Percentiles rank a stretch among this genome's conserved stretches.
phyloP scores from a whole-genome alignment of 1,284 basidiomycete genomes.

The Cryptococcus jaspeensis region DNA sequence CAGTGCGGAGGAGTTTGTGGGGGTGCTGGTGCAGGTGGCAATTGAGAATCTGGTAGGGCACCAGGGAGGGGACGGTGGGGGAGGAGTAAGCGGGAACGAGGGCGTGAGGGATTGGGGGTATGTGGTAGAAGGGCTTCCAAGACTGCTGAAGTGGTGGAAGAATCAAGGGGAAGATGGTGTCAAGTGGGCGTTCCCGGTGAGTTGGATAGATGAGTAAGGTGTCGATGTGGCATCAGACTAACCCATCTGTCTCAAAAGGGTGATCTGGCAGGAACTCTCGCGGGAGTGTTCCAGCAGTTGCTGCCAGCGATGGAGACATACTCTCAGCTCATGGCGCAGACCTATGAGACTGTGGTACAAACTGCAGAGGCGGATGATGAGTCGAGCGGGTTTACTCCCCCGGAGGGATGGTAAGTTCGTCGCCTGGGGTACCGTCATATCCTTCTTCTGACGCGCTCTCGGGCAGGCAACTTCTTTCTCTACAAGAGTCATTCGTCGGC shows the following conservation, averaged over 20 bases:
- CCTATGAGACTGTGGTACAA: constrained; percentile 12
- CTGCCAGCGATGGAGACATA: constrained; percentile 15
- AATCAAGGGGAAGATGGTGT: constrained; percentile 16
- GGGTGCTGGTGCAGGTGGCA: constrained; percentile 8
- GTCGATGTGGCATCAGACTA: too few relatives aligned
- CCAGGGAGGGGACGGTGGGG: not conserved
- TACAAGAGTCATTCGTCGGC: constrained; percentile 31
- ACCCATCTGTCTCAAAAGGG: constrained; percentile 2
- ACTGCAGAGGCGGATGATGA: constrained; percentile 35
- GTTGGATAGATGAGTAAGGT: constrained; percentile 7
- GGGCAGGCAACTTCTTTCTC: constrained; percentile 23
- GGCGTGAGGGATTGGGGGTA: constrained; percentile 22
- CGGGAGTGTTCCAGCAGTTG: not conserved
- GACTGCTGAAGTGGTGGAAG: constrained; percentile 40
- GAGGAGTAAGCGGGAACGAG: constrained; percentile 2
- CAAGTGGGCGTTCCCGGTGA: constrained; percentile 37
- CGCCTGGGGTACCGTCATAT: too few relatives aligned
- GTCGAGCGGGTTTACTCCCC: constrained; percentile 27
- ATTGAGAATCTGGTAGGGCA: constrained; percentile 2
- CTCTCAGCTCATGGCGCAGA: constrained; percentile 13
- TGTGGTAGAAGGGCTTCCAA: constrained; percentile 32
- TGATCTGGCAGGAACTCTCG: constrained; percentile 8
- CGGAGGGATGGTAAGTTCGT: constrained; percentile 39
- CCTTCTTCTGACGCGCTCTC: not conserved
- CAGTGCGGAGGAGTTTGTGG: constrained; percentile 15